These are phyloP conservation scores for Nakazawaea populi DNA, from an alignment of 805 yeast genomes.

Conservation along the genomic window DNA sequence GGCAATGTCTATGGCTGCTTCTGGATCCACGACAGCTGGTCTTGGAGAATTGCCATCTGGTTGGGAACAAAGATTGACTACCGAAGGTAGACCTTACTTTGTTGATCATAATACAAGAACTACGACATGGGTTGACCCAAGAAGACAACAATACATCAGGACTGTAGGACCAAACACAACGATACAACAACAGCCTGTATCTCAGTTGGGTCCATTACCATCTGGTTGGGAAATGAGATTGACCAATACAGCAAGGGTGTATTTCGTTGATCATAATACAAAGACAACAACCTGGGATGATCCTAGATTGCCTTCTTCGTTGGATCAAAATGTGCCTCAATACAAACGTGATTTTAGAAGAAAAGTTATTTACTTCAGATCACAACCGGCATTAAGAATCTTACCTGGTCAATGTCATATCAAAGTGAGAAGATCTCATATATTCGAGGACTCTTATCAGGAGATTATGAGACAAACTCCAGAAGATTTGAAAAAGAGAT, in stretches of 20 bases:
- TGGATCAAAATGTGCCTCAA: conserved; percentile 98
- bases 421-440: conserved; percentile 93
- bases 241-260: conserved; percentile 97
- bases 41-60: conserved; percentile 97
- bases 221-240: conserved; percentile 99
- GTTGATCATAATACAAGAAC: conserved; percentile 99
- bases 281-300: conserved; percentile 99
- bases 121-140: conserved; percentile 99
- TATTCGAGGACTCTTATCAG: conserved; percentile 96
- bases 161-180: conserved; percentile 89
- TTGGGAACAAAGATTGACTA: conserved; percentile 98
- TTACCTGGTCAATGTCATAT: conserved; percentile 98
- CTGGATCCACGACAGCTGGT: conserved; percentile 91
- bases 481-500: conserved; percentile 92
- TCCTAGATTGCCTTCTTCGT: conserved; percentile 93
- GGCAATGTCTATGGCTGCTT: conserved; percentile 51
- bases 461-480: conserved; percentile 99
- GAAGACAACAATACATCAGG: conserved; percentile 97
- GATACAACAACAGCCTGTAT: conserved; percentile 95
- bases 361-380: conserved; percentile 93
- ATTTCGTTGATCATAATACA: conserved; percentile 98
- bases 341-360: conserved; percentile 98
- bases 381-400: conserved; percentile 96
- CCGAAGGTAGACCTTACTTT: conserved; percentile 96
- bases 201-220: conserved; percentile 96